Conservation (phyloP, 805 yeast species). For the Brettanomyces anomalus region DNA sequence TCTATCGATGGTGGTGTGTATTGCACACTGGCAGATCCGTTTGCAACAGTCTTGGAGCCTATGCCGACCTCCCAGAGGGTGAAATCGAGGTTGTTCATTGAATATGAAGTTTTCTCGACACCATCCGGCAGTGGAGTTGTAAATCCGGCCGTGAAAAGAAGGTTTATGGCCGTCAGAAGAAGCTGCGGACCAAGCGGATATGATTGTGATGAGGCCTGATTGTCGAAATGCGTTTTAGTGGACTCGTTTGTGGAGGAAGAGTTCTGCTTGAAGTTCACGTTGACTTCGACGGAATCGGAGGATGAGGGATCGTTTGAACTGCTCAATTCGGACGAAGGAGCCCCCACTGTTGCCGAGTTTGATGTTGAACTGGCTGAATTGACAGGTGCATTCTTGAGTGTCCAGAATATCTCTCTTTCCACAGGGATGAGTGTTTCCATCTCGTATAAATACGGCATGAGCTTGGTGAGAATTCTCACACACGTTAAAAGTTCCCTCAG, state of each 20-base stretch:
- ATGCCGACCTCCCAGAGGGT: conserved; percentile 3
- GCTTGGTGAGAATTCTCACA: conserved; percentile 51
- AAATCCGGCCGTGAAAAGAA: conserved; percentile 51
- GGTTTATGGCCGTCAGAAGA: conserved; percentile 29
- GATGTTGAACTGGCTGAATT: neutral
- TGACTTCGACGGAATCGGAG: neutral
- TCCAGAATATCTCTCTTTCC: conserved; percentile 7
- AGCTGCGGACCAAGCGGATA: conserved; percentile 31
- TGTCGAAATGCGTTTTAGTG: neutral
- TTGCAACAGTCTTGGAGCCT: conserved; percentile 6
- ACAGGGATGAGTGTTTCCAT: neutral
- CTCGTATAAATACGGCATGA: conserved; percentile 38
- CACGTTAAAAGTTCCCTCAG: conserved; percentile 44
- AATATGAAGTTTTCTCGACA: neutral
- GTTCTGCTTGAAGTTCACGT: neutral
- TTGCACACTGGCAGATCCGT: conserved; percentile 10
- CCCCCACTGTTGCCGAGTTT: neutral
- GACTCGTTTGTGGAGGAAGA: neutral
- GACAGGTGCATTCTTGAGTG: conserved; percentile 44
- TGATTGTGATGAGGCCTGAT: neutral
- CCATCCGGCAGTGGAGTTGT: conserved; percentile 29
- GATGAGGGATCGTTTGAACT: conserved; percentile 1
- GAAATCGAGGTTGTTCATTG: neutral
- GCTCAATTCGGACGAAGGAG: neutral
- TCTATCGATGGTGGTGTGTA: conserved; percentile 27